These are phyloP conservation scores for Gautieria morchelliformis DNA, from an alignment of 768 basidiomycete species.

Conservation along the genomic window DNA sequence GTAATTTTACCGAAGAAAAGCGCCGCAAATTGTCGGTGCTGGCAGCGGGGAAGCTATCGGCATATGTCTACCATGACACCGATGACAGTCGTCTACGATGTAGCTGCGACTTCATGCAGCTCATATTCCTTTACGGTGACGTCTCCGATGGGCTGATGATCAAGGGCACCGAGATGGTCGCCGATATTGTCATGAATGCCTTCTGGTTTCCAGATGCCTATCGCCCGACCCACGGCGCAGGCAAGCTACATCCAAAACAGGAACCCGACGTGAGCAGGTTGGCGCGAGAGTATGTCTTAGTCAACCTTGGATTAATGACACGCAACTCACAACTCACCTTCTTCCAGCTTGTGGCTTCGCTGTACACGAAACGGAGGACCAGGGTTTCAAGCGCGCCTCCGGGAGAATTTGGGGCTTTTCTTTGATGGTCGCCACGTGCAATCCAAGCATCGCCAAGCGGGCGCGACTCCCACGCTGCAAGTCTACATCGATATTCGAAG, in stretches of 20 bases:
- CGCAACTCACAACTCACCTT: background rate
- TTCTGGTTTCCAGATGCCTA: slow-evolving; percentile 19
- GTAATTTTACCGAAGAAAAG: slow-evolving; percentile 13
- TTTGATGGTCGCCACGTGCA: slow-evolving; percentile 34
- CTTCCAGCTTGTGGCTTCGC: slow-evolving; percentile 27
- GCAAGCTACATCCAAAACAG: slow-evolving; percentile 16
- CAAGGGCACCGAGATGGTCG: slow-evolving; percentile 12
- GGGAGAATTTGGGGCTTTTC: slow-evolving; percentile 32
- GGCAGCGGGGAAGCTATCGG: slow-evolving; percentile 58
- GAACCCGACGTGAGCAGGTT: slow-evolving; percentile 21
- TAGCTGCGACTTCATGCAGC: slow-evolving; percentile 57
- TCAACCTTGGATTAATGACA: too few species aligned
- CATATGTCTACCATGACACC: slow-evolving; percentile 50
- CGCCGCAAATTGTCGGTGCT: slow-evolving; percentile 38
- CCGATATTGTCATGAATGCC: slow-evolving; percentile 22
- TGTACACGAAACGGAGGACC: slow-evolving; percentile 29
- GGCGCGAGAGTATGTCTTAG: slow-evolving; percentile 24
- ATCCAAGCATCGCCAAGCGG: slow-evolving; percentile 31
- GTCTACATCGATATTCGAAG: slow-evolving; percentile 44
- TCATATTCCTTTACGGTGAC: slow-evolving; percentile 26
- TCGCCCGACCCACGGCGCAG: slow-evolving; percentile 11
- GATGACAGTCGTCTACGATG: slow-evolving; percentile 50
- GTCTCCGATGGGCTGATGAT: slow-evolving; percentile 4
- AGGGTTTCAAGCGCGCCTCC: slow-evolving; percentile 29
- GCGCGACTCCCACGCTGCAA: slow-evolving; percentile 34